Base-by-base conservation (phyloP, 208 protist genomes). In the Crithidia brevicula region DNA sequence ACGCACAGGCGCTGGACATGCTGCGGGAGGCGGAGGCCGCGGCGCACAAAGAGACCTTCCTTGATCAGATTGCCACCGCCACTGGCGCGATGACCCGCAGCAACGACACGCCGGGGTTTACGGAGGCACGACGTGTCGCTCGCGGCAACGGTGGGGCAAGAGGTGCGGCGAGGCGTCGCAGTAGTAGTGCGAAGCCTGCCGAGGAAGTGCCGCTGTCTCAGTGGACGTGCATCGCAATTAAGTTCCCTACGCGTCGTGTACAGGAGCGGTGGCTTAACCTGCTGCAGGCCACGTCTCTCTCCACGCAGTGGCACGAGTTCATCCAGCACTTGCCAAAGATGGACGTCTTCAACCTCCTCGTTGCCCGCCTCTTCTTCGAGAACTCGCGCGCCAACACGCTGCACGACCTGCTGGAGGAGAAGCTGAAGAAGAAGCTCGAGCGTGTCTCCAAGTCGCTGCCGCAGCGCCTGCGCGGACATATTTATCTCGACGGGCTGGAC, bases 191-290 rank as follows among this genome's bases (percentile, higher is more conserved):
- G 2, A 13, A 15, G 11, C 28, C 28, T 0, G 27, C 11, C 16
- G 59, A 67, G 5, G 67, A 67, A 16, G 58, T 60, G n/a, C 71
- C 77, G 16, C 57, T 83, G 43, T 78, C 58, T 6, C 43, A 77
- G 49, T 92, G 86, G 85, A 72, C 16, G 25, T 61, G 68, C 27
- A 79, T 96, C 25, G 72, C 83, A 8, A 89, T 96, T 36, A 93
- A 94, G 77, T 83, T 96, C 36, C 84, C 82, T 8, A 90, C 86
- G 4, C 81, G 82, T 1, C 83, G 88, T 18, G 88, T 92, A 49
- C 78, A 86, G 63, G 91, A 96, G 77, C 79, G 91, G 27, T 96
- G 91, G 88, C 74, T 90, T 25, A 96, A 92, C 53, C 58, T 96
- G 1, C 74, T 96, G 4, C 74, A 91, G 43, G 63, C 56, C 31